Evolutionary conservation across 2,329 filamentous ascomycete genomes (phyloP), one percentile per base, ranked within the genome.

Genomic region (Tolypocladium paradoxum): DNA sequence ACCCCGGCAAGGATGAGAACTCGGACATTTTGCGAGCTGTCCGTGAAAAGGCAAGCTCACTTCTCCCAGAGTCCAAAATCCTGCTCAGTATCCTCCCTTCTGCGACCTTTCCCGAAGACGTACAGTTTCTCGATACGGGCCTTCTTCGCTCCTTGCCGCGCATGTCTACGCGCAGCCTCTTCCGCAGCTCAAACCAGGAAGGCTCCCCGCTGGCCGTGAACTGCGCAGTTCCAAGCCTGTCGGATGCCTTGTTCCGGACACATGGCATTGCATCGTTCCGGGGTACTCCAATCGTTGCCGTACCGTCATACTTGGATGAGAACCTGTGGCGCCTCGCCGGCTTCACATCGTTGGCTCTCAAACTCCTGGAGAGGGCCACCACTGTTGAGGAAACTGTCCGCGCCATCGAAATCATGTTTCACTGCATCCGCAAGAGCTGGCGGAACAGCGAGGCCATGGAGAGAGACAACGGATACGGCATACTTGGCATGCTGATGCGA

Each of bases 401-500:
- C 52, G 84, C 91, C 1, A 83, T 95, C 2, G 84, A 95, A 62
- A 87, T 95, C 62, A 76, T 96, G 29, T 90, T 96, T 57, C 83
- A 88, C 58, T 89, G 88, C 55, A 87, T 96, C 49, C 86, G 88
- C 59, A 86, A 88, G 58, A 97, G 88, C 65, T 99, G 95, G 93
- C 82, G 93, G 58, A 97, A 97, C 60, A 97, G 93, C 60, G 95
- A 99, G 67, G 91, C 93, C 29, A 96, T 99, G 87, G 93, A 99
- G 68, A 85, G 88, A 62, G 90, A 95, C 55, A 93, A 95, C 60
- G 95, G 92, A 0, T 99, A 96, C 65, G 87, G 88, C 29, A 88
- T 97, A 36, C 73, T 99, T 50, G 87, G 87, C 40, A 83, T 90
- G 68, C 77, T 97, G 20, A 71, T 99, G 27, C 84, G 90, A 52